These are phyloP conservation scores for Quercus agrifolia DNA, from an alignment of 306 rosid species.

Conservation along the genomic window DNA sequence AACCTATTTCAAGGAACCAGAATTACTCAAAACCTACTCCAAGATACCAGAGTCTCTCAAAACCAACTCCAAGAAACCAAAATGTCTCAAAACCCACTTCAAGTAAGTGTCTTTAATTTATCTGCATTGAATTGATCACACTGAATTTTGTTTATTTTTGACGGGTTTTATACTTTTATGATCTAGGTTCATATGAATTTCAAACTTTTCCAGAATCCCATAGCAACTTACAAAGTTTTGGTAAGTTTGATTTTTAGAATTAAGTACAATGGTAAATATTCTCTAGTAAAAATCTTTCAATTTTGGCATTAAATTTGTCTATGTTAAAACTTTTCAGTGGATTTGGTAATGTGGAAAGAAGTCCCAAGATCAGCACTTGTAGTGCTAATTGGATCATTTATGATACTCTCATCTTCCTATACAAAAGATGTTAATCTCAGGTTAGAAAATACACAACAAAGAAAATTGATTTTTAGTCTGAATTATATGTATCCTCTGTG, in stretches of 20 bases:
- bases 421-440: conserved; percentile 68
- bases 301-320: not conserved
- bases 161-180: not conserved
- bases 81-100: conserved; percentile 33
- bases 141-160: conserved; percentile 13
- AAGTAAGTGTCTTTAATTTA: conserved; percentile 32
- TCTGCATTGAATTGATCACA: not conserved
- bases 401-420: conserved; percentile 64
- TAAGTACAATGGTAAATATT: not conserved
- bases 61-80: conserved; percentile 31
- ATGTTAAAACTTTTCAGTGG: conserved; percentile 43
- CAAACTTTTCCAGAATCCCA: conserved; percentile 57
- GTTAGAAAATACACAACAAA: conserved; percentile 30
- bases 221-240: conserved; percentile 75
- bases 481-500: not conserved
- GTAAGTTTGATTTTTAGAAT: conserved; percentile 34
- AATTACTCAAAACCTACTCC: conserved; percentile 31
- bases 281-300: not conserved
- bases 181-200: conserved; percentile 33
- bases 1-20: conserved; percentile 35
- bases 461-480: not conserved
- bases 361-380: conserved; percentile 76
- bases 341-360: conserved; percentile 89
- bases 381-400: conserved; percentile 69
- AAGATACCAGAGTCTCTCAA: conserved; percentile 35